Base-by-base conservation (phyloP, 306 rosid species). In the Begonia loranthoides region DNA sequence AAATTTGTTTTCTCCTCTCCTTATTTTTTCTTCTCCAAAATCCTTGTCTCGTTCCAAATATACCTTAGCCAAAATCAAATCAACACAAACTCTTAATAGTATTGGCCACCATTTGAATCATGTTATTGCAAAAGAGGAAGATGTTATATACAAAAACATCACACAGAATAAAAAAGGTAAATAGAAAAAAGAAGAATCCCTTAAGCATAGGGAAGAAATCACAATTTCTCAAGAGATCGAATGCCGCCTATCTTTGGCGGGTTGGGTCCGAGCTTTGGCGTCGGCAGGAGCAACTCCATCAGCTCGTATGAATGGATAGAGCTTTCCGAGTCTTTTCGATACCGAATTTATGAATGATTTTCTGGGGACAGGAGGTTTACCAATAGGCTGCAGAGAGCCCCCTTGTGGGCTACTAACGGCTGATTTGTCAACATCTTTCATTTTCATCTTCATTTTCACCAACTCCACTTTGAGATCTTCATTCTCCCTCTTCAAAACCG, bases 201-300 rank as follows among this genome's bases (percentile, higher is more conserved):
- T 11, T 1, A 13, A 43, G 47, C 47, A 43, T 11, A 10, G 7
- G 15, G 47, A 43, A 43, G 36, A 28, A 43, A 43, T 43, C 15
- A 43, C 47, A 41, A 41, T 9, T 6, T 47, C 38, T 86, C 70
- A 92, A 16, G 99, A 92, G 39, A 87, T 69, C 8, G 99, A 92
- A 62, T 92, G 96, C 41, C 99, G 86, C 52, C 96, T 73, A 45
- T 80, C 69, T 73, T 75, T 92, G 68, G 64, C 62, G 12, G 89
- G 79, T 62, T 67, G 83, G 15, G 73, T 57, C 14, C 65, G 72
- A 45, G 66, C 73, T 80, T 74, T 90, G 48, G 71, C 10, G 65
- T 11, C 52, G 53, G 69, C 24, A 41, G 78, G 61, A 4, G 69
- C 1, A 45, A 67, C 12, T 33, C 97, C 84, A 41, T 83, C 90